These are phyloP conservation scores for Chalciporus sp. DNA, from an alignment of 1,284 basidiomycete species.

Conservation along the genomic window DNA sequence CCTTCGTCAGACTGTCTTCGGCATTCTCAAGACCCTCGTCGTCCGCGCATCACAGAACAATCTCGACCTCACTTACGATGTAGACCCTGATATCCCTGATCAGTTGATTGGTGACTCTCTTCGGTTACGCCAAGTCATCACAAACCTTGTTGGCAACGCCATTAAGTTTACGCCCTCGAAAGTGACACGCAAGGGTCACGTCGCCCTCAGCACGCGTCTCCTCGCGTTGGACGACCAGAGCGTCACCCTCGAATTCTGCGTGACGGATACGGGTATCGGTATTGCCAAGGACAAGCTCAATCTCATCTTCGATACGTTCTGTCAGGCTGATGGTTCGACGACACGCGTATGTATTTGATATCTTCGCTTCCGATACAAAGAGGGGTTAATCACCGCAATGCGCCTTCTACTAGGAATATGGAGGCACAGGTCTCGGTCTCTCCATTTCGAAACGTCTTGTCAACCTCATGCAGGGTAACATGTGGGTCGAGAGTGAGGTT, in stretches of 20 bases:
- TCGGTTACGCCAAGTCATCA: conserved; percentile 90
- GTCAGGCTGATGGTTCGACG: conserved; percentile 96
- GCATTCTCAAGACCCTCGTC: conserved; percentile 97
- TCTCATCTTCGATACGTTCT: conserved; percentile 99
- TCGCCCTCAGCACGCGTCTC: conserved; percentile 86
- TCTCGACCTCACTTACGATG: conserved; percentile 95
- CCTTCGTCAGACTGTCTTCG: conserved; percentile 95
- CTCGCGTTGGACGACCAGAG: conserved; percentile 74
- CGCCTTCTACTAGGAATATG: conserved; percentile 78
- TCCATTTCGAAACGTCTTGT: conserved; percentile 96
- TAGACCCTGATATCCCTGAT: conserved; percentile 95
- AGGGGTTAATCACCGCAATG: conserved; percentile 25
- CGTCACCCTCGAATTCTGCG: conserved; percentile 95
- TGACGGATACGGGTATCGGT: conserved; percentile 97
- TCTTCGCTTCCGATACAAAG: conserved; percentile 11
- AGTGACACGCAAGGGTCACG: conserved; percentile 81
- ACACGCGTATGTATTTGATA: conserved; percentile 61
- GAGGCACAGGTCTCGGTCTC: conserved; percentile 96
- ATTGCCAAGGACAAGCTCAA: conserved; percentile 99
- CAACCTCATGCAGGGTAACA: conserved; percentile 96
- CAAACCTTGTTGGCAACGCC: conserved; percentile 93
- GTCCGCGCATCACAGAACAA: conserved; percentile 98
- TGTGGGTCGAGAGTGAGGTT: conserved; percentile 97
- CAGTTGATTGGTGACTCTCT: conserved; percentile 97
- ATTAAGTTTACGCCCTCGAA: conserved; percentile 94